These are phyloP conservation scores for Thuidium tamariscinum DNA, from an alignment of 225 moss, liverwort and hornwort genomes.

Conservation along the genomic window DNA sequence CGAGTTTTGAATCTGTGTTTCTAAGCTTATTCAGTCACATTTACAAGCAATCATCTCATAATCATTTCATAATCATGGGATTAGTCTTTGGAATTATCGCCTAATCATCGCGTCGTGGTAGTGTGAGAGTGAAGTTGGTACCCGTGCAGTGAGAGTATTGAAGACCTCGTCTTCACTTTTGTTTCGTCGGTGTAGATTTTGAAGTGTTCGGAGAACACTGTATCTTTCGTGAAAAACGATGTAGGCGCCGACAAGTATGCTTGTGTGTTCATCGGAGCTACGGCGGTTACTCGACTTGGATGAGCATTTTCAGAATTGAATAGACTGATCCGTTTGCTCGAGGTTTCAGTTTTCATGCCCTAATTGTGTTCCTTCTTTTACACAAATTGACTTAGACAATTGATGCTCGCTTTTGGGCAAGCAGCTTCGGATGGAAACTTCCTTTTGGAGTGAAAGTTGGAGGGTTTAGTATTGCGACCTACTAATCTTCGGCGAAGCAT, in stretches of 20 bases:
- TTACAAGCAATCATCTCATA: background rate
- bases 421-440: background rate
- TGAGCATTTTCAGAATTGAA: background rate
- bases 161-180: background rate
- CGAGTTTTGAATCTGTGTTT: background rate
- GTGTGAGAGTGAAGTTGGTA: background rate
- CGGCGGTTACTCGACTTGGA: background rate
- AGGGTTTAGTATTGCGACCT: background rate
- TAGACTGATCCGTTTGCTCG: background rate
- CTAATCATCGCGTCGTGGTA: background rate
- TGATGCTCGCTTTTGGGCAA: background rate
- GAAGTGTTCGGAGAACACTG: background rate
- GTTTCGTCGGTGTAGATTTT: background rate
- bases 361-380: background rate
- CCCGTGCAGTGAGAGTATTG: background rate
- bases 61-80: background rate
- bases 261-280: background rate
- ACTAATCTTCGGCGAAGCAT: background rate
- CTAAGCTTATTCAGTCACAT: background rate
- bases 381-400: background rate
- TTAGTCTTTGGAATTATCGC: background rate
- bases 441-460: background rate
- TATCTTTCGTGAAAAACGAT: background rate
- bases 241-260: background rate
- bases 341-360: background rate